These are phyloP conservation scores for Begonia peltatifolia DNA, from an alignment of 306 rosid species.

Conservation along the genomic window DNA sequence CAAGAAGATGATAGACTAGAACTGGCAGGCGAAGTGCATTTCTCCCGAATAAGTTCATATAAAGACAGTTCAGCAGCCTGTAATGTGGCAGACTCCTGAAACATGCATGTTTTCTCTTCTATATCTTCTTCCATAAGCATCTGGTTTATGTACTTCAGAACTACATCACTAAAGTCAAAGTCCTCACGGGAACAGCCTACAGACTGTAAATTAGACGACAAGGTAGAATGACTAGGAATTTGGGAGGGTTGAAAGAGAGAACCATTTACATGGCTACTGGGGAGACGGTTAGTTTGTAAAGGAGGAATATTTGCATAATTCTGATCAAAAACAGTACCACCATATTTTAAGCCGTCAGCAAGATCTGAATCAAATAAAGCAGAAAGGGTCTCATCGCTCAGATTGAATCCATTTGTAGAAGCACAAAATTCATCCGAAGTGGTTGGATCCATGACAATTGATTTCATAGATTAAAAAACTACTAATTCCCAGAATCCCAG, in stretches of 20 bases:
- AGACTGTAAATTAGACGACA: not conserved
- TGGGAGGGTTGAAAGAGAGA: constrained; percentile 6
- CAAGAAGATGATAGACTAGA: constrained; percentile 2
- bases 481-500: too few relatives aligned
- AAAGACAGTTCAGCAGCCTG: constrained; percentile 20
- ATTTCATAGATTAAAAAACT: not conserved
- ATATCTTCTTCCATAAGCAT: constrained; percentile 30
- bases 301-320: constrained; percentile 7
- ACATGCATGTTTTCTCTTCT: constrained; percentile 24
- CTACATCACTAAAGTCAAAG: constrained; percentile 24
- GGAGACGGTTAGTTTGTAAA: constrained; percentile 3
- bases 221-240: constrained; percentile 1
- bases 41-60: constrained; percentile 14
- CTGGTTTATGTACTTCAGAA: constrained; percentile 21
- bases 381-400: constrained; percentile 1
- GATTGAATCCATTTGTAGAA: constrained; percentile 8
- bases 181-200: constrained; percentile 15
- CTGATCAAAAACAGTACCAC: constrained; percentile 6
- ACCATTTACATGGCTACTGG: constrained; percentile 4
- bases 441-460: constrained; percentile 15
- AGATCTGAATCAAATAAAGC: constrained; percentile 2
- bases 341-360: constrained; percentile 3
- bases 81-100: constrained; percentile 26
- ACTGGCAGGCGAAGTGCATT: constrained; percentile 3
- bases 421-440: constrained; percentile 5